Evolutionary conservation across 1,139 yeast species (phyloP).

Genomic region (Pichia sp.): DNA sequence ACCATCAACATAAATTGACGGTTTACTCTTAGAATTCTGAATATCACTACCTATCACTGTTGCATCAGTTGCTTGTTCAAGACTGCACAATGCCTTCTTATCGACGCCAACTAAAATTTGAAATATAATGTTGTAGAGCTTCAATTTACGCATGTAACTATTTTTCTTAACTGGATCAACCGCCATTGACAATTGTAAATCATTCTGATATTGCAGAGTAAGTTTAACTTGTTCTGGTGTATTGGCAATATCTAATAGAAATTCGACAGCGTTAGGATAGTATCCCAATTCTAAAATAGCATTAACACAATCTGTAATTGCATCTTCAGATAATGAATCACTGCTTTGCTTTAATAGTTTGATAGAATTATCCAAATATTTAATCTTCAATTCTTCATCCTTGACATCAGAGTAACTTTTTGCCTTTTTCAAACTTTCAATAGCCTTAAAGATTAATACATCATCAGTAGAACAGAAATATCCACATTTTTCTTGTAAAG

Average conservation of each 20-base stretch:
- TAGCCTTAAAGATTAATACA: slow-evolving; percentile 90
- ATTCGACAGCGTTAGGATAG: slow-evolving; percentile 84
- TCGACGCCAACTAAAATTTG: slow-evolving; percentile 72
- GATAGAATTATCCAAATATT: slow-evolving; percentile 72
- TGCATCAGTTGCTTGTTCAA: slow-evolving; percentile 38
- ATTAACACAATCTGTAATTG: slow-evolving; percentile 74
- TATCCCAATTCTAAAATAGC: slow-evolving; percentile 77
- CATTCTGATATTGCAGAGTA: slow-evolving; percentile 53
- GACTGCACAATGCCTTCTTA: slow-evolving; percentile 54
- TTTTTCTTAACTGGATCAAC: slow-evolving; percentile 26
- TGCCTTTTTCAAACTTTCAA: slow-evolving; percentile 87
- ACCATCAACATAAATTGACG: slow-evolving; percentile 24
- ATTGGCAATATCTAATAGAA: slow-evolving; percentile 73
- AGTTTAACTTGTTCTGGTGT: slow-evolving; percentile 61
- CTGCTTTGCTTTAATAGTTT: slow-evolving; percentile 77
- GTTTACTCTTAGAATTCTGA: slow-evolving; percentile 8
- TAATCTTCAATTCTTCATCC: slow-evolving; percentile 63
- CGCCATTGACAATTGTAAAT: slow-evolving; percentile 33
- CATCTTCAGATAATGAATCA: slow-evolving; percentile 68
- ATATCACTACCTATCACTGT: slow-evolving; percentile 17
- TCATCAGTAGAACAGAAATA: slow-evolving; percentile 94
- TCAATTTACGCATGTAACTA: slow-evolving; percentile 39
- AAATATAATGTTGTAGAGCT: slow-evolving; percentile 73
- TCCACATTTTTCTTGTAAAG: slow-evolving; percentile 91
- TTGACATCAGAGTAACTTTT: slow-evolving; percentile 66